These are phyloP conservation scores for Beverwykella pulmonaria DNA, from an alignment of 495 filamentous ascomycete species.

Conservation along the genomic window DNA sequence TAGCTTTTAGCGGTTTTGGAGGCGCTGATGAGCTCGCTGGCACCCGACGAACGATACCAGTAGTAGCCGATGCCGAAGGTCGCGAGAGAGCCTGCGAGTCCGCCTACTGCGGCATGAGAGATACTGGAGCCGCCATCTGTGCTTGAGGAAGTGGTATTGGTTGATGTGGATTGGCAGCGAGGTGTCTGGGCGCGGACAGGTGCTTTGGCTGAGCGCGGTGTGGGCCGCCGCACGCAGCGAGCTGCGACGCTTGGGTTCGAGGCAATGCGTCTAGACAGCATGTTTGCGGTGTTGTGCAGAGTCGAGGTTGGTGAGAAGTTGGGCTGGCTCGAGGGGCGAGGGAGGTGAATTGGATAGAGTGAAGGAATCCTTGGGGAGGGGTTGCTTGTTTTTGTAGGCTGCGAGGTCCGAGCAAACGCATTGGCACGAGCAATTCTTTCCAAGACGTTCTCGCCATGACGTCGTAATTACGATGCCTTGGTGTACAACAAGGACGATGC, in stretches of 20 bases:
- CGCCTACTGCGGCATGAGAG: slow-evolving; percentile 46
- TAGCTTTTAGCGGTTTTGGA: slow-evolving; percentile 56
- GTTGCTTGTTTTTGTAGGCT: neutral
- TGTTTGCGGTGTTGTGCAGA: slow-evolving; percentile 1
- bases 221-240: slow-evolving; percentile 21
- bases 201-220: slow-evolving; percentile 3
- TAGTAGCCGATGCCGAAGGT: slow-evolving; percentile 55
- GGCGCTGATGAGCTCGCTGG: slow-evolving; percentile 55
- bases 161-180: slow-evolving; percentile 14
- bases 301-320: neutral
- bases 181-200: slow-evolving; percentile 20
- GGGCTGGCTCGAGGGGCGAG: neutral
- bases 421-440: neutral
- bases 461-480: neutral
- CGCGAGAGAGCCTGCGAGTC: slow-evolving; percentile 54
- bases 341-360: neutral
- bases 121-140: slow-evolving; percentile 1
- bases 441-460: neutral
- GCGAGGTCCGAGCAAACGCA: neutral
- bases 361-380: neutral
- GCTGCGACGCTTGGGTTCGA: slow-evolving; percentile 25
- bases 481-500: neutral
- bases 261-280: slow-evolving; percentile 27
- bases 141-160: slow-evolving; percentile 25
- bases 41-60: slow-evolving; percentile 63